Evolutionary conservation across 2,329 filamentous ascomycete species (phyloP).

Genomic region (Aspergillus latus): DNA sequence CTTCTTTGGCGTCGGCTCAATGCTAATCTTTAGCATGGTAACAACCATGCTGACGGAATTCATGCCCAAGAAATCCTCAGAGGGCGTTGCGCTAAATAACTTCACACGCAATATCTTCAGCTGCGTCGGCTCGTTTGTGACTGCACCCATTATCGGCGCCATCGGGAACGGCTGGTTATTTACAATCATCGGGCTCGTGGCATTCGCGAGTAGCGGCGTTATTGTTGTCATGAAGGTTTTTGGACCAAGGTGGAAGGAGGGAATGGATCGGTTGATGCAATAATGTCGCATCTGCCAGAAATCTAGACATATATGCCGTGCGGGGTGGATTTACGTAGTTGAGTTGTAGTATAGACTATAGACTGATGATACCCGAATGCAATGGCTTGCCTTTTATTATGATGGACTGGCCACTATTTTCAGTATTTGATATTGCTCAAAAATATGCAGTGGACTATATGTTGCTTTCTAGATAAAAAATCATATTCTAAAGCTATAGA

Average conservation of each 20-base stretch:
- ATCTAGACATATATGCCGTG: slow-evolving; percentile 23
- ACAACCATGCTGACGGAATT: slow-evolving; percentile 87
- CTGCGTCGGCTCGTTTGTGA: slow-evolving; percentile 68
- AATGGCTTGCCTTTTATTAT: neutral
- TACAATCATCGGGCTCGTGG: slow-evolving; percentile 59
- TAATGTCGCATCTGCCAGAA: slow-evolving; percentile 9
- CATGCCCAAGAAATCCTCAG: slow-evolving; percentile 68
- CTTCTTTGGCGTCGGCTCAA: slow-evolving; percentile 72
- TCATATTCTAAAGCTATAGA: too few species aligned
- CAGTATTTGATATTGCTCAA: too few species aligned
- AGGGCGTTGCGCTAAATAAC: slow-evolving; percentile 78
- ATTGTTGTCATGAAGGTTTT: slow-evolving; percentile 63
- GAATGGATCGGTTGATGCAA: slow-evolving; percentile 54
- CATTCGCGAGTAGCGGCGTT: slow-evolving; percentile 58
- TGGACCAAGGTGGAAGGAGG: slow-evolving; percentile 62
- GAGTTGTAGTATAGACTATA: neutral
- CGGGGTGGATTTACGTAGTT: too few species aligned
- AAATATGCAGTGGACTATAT: too few species aligned
- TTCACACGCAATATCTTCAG: slow-evolving; percentile 77
- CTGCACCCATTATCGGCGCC: slow-evolving; percentile 67
- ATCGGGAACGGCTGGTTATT: slow-evolving; percentile 78
- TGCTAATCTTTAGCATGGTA: slow-evolving; percentile 72
- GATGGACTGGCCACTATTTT: too few species aligned
- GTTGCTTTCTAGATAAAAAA: too few species aligned
- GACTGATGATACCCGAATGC: neutral